Evolutionary conservation across 2,329 filamentous ascomycete genomes (phyloP).

Genomic region (Berkeleyomyces basicola): DNA sequence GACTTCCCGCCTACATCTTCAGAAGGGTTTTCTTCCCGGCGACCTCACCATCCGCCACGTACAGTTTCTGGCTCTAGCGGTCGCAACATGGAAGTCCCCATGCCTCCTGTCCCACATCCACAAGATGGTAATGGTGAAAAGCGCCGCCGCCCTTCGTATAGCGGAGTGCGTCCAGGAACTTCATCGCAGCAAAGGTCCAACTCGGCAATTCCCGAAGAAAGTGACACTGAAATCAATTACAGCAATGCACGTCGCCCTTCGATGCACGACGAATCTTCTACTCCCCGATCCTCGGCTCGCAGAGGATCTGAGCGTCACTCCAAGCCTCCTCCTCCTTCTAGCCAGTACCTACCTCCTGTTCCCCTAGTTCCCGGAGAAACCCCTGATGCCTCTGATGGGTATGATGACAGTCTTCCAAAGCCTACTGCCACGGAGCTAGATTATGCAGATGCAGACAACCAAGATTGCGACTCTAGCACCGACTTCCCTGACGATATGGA

Average conservation of each 20-base stretch:
- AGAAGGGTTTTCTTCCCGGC: not conserved
- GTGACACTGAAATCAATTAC: not conserved
- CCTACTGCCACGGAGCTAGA: constrained; percentile 2
- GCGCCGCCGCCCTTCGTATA: constrained; percentile 6
- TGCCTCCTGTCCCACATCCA: not conserved
- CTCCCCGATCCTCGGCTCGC: not conserved
- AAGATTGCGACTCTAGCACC: not conserved
- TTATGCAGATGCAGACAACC: not conserved
- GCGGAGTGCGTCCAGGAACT: not conserved
- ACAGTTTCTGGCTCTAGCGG: constrained; percentile 4
- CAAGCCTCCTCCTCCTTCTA: not conserved
- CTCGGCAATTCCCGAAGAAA: constrained; percentile 6
- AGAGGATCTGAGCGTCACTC: not conserved
- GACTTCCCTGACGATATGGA: constrained; percentile 9
- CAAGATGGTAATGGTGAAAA: not conserved
- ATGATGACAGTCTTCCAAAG: not conserved
- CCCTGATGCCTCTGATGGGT: not conserved
- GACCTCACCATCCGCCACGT: constrained; percentile 1
- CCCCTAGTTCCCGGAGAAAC: constrained; percentile 1
- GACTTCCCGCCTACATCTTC: not conserved
- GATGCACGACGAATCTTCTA: not conserved
- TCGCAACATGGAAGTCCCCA: not conserved
- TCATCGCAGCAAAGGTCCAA: constrained; percentile 5
- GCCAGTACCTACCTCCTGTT: not conserved
- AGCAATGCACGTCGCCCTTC: not conserved